Percentiles rank a stretch among this genome's conserved stretches.
phyloP scores from a whole-genome alignment of 1,139 yeast species.

The Candida freyschussii region DNA sequence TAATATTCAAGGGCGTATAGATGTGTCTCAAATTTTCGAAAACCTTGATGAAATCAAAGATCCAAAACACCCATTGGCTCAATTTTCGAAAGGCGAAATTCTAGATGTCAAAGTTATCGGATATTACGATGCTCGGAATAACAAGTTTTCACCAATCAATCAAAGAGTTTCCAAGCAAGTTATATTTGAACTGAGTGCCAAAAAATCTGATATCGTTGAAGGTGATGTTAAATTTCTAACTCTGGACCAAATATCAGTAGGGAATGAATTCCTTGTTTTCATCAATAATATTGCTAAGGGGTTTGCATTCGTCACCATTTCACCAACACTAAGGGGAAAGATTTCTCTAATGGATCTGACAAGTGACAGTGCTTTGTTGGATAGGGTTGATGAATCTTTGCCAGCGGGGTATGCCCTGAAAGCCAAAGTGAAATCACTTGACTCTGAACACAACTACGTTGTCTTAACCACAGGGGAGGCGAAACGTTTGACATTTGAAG shows the following conservation, averaged over 20 bases:
- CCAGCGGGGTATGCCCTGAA: constrained; percentile 71
- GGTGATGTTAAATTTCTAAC: constrained; percentile 35
- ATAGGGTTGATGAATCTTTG: constrained; percentile 48
- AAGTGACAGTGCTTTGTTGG: constrained; percentile 47
- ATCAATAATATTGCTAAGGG: constrained; percentile 56
- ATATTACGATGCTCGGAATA: constrained; percentile 67
- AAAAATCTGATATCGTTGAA: constrained; percentile 36
- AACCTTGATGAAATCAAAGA: constrained; percentile 52
- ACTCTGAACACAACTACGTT: constrained; percentile 47
- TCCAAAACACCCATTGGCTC: constrained; percentile 51
- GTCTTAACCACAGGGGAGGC: constrained; percentile 47
- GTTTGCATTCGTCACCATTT: constrained; percentile 63
- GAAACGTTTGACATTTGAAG: constrained; percentile 39
- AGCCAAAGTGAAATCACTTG: constrained; percentile 52
- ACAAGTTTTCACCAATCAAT: constrained; percentile 64
- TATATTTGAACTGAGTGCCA: constrained; percentile 63
- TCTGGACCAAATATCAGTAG: constrained; percentile 44
- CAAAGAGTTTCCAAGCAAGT: constrained; percentile 53
- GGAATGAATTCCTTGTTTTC: constrained; percentile 58
- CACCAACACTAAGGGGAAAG: constrained; percentile 66
- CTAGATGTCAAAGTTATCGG: constrained; percentile 71
- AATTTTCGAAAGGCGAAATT: constrained; percentile 54
- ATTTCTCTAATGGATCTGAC: constrained; percentile 63
- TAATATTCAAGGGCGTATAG: constrained; percentile 76
- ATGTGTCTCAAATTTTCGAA: constrained; percentile 67